phyloP scores from a whole-genome alignment of 345 rosid genomes.

The Eucalyptus coolabah region DNA sequence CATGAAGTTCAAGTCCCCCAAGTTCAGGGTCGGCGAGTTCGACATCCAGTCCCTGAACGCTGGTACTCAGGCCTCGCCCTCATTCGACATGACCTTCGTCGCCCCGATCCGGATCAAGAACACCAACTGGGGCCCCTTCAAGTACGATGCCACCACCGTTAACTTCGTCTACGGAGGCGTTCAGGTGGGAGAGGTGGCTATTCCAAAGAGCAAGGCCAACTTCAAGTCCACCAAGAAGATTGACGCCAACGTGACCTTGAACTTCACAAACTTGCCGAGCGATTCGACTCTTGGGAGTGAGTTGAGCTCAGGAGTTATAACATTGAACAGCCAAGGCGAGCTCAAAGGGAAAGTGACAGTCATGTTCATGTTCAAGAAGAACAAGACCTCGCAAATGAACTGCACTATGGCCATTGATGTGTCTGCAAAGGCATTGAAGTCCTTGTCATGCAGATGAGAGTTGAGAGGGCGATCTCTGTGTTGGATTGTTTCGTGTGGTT shows the following conservation, averaged over 20 bases:
- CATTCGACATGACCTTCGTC: neutral
- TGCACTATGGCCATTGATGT: conserved; percentile 1
- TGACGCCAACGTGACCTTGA: neutral
- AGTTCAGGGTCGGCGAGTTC: neutral
- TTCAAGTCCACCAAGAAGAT: conserved; percentile 3
- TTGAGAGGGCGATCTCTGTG: neutral
- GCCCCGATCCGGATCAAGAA: conserved; percentile 7
- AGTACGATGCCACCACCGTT: neutral
- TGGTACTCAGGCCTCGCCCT: neutral
- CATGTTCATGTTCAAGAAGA: neutral
- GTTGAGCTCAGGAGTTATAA: neutral
- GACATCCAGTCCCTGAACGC: neutral
- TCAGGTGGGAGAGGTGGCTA: neutral
- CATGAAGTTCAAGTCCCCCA: conserved; percentile 2
- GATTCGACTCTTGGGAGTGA: neutral
- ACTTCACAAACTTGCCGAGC: neutral
- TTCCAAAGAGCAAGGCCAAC: neutral
- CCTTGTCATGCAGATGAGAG: neutral
- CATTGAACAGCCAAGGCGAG: neutral
- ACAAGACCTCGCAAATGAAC: neutral
- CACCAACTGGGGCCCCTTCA: conserved; percentile 9
- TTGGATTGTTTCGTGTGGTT: neutral
- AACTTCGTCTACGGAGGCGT: neutral
- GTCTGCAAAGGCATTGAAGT: neutral
- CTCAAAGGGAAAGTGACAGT: neutral